Conservation (phyloP, 2,329 filamentous ascomycete genomes). For the Bisporella sp. region DNA sequence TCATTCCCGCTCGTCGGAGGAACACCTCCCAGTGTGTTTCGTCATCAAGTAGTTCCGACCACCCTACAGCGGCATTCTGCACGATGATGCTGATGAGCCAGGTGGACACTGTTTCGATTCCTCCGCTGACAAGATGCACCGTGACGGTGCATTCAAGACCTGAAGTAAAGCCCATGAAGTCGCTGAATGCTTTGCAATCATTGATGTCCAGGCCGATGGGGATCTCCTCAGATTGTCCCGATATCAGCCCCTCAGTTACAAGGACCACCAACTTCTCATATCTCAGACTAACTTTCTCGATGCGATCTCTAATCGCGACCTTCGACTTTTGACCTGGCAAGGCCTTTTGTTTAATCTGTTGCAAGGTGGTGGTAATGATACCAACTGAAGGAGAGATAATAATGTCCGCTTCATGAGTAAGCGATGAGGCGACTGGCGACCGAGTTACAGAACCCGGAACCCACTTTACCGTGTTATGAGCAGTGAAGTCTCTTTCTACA, state of each 20-base stretch:
- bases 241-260: conserved; percentile 43
- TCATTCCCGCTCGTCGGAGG: conserved; percentile 58
- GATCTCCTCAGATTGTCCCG: conserved; percentile 34
- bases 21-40: conserved; percentile 65
- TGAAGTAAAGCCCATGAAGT: conserved; percentile 24
- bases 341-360: conserved; percentile 64
- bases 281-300: conserved; percentile 44
- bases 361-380: conserved; percentile 62
- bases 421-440: conserved; percentile 31
- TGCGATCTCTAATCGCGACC: conserved; percentile 45
- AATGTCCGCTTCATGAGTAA: conserved; percentile 62
- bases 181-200: conserved; percentile 19
- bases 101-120: conserved; percentile 39
- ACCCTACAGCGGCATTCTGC: conserved; percentile 22
- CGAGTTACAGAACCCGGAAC: conserved; percentile 25
- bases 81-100: conserved; percentile 50
- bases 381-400: conserved; percentile 63
- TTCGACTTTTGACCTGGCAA: conserved; percentile 51
- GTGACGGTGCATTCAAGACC: conserved; percentile 33
- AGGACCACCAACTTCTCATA: conserved; percentile 66
- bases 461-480: conserved; percentile 31
- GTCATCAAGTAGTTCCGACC: conserved; percentile 36
- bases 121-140: conserved; percentile 43
- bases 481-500: conserved; percentile 53
- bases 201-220: conserved; percentile 20